A percentile compares a stretch with the other conserved stretches of the same genome.
These are phyloP conservation scores for Polygonum aviculare DNA, from an alignment of 148 eudicot species.

Conservation along the genomic window DNA sequence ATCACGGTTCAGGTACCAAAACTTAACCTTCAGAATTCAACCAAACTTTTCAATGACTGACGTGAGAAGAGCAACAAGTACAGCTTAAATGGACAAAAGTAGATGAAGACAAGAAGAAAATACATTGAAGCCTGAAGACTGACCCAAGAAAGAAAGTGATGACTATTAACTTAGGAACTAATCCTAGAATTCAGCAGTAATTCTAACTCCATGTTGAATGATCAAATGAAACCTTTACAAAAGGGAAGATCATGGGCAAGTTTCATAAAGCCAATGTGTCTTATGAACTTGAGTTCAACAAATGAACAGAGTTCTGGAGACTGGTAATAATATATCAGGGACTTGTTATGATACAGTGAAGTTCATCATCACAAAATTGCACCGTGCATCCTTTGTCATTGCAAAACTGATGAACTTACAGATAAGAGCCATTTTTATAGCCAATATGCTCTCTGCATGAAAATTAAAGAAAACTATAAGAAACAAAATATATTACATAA, in stretches of 20 bases:
- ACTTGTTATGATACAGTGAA: background rate
- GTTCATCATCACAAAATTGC: conserved; percentile 1
- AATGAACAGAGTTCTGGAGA: background rate
- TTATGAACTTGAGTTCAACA: background rate
- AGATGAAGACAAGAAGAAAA: background rate
- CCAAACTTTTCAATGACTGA: background rate
- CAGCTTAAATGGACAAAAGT: background rate
- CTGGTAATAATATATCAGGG: conserved; percentile 2
- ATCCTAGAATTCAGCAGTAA: background rate
- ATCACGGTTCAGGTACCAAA: background rate
- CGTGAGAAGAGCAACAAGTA: background rate
- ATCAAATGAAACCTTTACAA: background rate
- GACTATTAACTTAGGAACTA: background rate
- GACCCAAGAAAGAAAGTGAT: background rate
- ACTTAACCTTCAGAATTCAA: background rate
- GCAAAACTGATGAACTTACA: background rate
- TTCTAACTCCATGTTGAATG: background rate
- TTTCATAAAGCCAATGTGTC: background rate
- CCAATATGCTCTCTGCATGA: background rate
- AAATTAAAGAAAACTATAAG: background rate
- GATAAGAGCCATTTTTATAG: background rate
- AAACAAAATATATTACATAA: background rate
- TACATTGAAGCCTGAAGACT: background rate
- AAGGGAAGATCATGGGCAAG: background rate
- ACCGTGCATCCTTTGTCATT: background rate